Base-by-base conservation (phyloP, 805 yeast species). In the Soucietia sequanensis region DNA sequence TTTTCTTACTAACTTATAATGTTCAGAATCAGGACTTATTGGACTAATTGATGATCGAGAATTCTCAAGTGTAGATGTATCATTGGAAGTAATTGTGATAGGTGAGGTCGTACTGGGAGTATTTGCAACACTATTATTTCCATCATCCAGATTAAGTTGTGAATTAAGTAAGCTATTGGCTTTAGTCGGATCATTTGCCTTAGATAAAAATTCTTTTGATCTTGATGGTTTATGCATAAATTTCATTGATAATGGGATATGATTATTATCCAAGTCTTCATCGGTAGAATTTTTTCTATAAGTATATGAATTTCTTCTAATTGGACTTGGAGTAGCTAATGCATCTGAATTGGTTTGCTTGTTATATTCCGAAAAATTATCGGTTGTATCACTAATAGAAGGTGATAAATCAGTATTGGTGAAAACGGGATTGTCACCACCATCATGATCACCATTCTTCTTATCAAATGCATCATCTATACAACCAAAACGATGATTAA, bases 1-100 rank as follows among this genome's bases (percentile, higher is more conserved):
- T 57, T 89, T 90, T 31, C 95, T 78, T 3, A 87, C 75, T 35
- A 85, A 60, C 33, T 47, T 51, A 37, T 56, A 48, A n/a, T 37
- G 44, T 11, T 41, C 11, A 7, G 17, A 23, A 6, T n/a, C 20
- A 10, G 31, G 31, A n/a, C 16, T 16, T 27, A 6, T 21, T 5
- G 31, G 35, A 13, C 30, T 18, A 4, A 14, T 19, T 8, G 21
- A 23, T 24, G 22, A 22, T 5, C n/a, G 30, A 6, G 27, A 12
- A 11, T 12, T 27, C 31, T 15, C 16, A 24, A 9, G 23, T 21
- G 23, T 21, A 10, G 23, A 4, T n/a, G 31, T n/a, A 6, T 21
- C 27, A n/a, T 18, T 17, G 3, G 27, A 11, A 13, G 21, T 5
- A 6, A 16, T 19, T 6, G 10, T 27, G 35, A 24, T 14, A 11